phyloP scores from a whole-genome alignment of 208 protist species.

The Crithidia fasciculata region DNA sequence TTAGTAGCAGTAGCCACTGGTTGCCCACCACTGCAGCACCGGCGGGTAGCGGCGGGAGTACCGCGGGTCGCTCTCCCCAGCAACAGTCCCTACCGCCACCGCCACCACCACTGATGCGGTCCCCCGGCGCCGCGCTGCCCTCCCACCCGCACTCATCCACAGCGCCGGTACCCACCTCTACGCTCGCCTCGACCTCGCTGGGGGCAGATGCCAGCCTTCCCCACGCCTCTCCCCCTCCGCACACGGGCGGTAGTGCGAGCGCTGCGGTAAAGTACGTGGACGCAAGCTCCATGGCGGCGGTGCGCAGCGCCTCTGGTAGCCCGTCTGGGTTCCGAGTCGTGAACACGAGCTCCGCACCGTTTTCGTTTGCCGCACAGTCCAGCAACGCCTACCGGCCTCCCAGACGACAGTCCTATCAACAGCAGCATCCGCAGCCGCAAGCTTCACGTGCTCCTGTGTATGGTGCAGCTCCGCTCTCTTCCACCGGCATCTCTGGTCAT shows the following conservation, averaged over 20 bases:
- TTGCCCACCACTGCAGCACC: neutral
- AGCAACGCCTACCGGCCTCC: neutral
- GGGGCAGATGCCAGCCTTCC: too few relatives aligned
- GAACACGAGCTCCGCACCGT: too few relatives aligned
- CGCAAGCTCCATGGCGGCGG: neutral
- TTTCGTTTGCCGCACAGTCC: neutral
- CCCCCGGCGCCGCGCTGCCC: neutral
- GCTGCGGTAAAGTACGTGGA: neutral
- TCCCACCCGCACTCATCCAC: too few relatives aligned
- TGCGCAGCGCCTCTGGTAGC: too few relatives aligned
- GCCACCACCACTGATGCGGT: conserved; percentile 7
- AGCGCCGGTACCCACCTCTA: too few relatives aligned
- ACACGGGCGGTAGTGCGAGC: too few relatives aligned
- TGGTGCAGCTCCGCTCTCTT: too few relatives aligned
- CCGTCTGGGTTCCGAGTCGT: too few relatives aligned
- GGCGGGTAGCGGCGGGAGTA: neutral
- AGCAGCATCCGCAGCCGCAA: neutral
- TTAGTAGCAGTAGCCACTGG: conserved; percentile 7
- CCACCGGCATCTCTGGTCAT: too few relatives aligned
- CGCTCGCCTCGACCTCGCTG: too few relatives aligned
- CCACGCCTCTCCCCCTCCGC: too few relatives aligned
- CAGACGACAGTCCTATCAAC: neutral
- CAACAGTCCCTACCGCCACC: conserved; percentile 1
- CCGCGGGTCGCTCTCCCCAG: conserved; percentile 1
- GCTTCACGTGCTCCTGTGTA: neutral